Evolutionary conservation across 2,329 filamentous ascomycete genomes (phyloP).

Genomic region (Lecanicillium sp.): DNA sequence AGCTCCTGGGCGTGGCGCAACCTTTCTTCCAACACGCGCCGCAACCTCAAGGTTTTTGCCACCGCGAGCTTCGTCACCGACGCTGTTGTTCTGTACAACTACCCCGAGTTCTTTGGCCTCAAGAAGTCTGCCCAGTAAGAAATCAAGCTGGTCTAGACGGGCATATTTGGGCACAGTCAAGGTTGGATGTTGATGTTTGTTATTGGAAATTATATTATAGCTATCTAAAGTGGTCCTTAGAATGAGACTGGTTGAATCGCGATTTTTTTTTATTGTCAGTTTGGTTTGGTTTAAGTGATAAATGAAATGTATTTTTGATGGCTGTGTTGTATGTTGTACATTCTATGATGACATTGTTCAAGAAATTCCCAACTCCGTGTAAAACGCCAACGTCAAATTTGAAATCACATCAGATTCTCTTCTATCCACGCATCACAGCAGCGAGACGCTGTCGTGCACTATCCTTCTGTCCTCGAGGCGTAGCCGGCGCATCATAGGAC

Average conservation of each 20-base stretch:
- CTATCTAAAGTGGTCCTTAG: too few species aligned
- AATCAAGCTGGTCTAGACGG: too few species aligned
- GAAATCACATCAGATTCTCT: not conserved
- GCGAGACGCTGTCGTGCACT: conserved; percentile 11
- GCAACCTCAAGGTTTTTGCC: conserved; percentile 1
- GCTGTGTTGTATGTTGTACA: not conserved
- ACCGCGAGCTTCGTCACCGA: conserved; percentile 3
- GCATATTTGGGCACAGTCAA: too few species aligned
- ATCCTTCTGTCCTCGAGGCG: conserved; percentile 8
- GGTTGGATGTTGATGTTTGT: not conserved
- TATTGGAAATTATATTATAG: not conserved
- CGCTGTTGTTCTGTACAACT: conserved; percentile 8
- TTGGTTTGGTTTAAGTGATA: not conserved
- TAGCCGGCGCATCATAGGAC: conserved; percentile 26
- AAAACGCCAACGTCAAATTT: not conserved
- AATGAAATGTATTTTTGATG: not conserved
- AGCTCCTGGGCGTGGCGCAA: conserved; percentile 11
- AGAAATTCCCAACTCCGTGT: not conserved
- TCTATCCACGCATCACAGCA: conserved; percentile 10
- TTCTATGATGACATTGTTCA: not conserved
- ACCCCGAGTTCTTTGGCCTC: conserved; percentile 4
- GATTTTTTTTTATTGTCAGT: too few species aligned
- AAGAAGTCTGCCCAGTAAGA: not conserved
- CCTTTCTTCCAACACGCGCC: conserved; percentile 9
- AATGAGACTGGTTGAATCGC: too few species aligned